These are phyloP conservation scores for Neofusicoccum umdonicola DNA, from an alignment of 2,329 filamentous ascomycete species.

Conservation along the genomic window DNA sequence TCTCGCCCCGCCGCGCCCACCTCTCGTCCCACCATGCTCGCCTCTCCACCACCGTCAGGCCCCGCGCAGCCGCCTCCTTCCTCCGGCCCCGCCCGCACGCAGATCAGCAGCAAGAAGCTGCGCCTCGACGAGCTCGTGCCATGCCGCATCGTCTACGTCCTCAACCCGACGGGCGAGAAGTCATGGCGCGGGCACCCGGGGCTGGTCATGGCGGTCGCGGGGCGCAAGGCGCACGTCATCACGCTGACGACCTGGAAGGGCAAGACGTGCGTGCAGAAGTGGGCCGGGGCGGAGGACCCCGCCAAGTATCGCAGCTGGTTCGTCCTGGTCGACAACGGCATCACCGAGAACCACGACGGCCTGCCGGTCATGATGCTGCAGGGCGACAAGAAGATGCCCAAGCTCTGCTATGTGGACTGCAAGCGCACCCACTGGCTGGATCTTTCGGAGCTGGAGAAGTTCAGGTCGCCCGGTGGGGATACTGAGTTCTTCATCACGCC, in stretches of 20 bases:
- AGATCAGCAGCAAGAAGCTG: neutral
- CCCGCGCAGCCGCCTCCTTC: too few species aligned
- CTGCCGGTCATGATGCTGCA: neutral
- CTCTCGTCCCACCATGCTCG: too few species aligned
- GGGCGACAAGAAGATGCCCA: neutral
- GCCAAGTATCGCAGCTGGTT: neutral
- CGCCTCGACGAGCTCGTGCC: neutral
- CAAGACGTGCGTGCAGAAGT: constrained; percentile 4
- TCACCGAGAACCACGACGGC: neutral
- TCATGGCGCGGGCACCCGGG: constrained; percentile 1
- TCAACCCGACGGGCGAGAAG: neutral
- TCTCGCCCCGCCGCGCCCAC: too few species aligned
- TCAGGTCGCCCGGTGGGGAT: neutral
- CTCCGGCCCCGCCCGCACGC: too few species aligned
- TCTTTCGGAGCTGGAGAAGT: neutral
- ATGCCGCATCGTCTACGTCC: neutral
- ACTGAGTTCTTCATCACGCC: neutral
- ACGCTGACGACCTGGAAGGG: neutral
- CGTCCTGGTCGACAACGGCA: neutral
- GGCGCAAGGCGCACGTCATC: neutral
- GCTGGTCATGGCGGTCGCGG: neutral
- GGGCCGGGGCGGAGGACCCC: neutral
- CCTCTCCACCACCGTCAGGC: too few species aligned
- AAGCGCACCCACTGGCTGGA: constrained; percentile 7
- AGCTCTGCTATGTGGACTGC: neutral